phyloP scores from a whole-genome alignment of 1,139 yeast species.

The Yamadazyma spencermartinsiae region DNA sequence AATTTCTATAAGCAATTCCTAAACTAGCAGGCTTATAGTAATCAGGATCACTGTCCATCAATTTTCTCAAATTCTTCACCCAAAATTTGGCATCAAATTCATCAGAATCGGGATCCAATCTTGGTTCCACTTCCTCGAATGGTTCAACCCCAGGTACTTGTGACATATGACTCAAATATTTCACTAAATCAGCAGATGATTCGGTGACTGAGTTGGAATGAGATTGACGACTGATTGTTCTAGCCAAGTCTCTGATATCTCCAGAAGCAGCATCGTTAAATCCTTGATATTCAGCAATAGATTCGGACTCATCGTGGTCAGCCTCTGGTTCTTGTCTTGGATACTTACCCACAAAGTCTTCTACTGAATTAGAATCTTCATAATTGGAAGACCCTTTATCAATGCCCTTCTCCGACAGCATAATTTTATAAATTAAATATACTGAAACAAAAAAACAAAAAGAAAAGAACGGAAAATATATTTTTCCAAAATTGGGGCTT shows the following conservation, averaged over 20 bases:
- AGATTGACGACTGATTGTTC: conserved; percentile 52
- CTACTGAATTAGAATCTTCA: conserved; percentile 13
- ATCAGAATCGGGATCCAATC: conserved; percentile 42
- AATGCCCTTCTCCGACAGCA: conserved; percentile 1
- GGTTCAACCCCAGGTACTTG: conserved; percentile 53
- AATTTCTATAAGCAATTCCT: conserved; percentile 68
- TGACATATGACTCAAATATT: conserved; percentile 50
- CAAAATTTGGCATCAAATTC: conserved; percentile 65
- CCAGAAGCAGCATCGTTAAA: conserved; percentile 26
- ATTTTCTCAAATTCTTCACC: conserved; percentile 67
- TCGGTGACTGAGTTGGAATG: conserved; percentile 19
- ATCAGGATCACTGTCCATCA: conserved; percentile 56
- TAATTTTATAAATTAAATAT: neutral
- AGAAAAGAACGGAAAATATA: too few species aligned
- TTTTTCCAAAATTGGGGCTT: too few species aligned
- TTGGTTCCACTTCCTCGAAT: conserved; percentile 17
- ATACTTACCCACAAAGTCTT: conserved; percentile 10
- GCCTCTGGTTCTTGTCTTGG: neutral
- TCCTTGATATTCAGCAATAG: conserved; percentile 30
- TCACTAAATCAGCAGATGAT: conserved; percentile 52
- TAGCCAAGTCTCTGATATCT: conserved; percentile 8
- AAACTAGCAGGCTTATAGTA: conserved; percentile 61
- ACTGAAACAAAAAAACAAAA: too few species aligned
- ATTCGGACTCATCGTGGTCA: conserved; percentile 12
- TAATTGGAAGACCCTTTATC: conserved; percentile 10